Percentiles rank a stretch among this genome's conserved stretches.
Conservation (phyloP, 202 grass and related monocot genomes). For the Carex arenaria region DNA sequence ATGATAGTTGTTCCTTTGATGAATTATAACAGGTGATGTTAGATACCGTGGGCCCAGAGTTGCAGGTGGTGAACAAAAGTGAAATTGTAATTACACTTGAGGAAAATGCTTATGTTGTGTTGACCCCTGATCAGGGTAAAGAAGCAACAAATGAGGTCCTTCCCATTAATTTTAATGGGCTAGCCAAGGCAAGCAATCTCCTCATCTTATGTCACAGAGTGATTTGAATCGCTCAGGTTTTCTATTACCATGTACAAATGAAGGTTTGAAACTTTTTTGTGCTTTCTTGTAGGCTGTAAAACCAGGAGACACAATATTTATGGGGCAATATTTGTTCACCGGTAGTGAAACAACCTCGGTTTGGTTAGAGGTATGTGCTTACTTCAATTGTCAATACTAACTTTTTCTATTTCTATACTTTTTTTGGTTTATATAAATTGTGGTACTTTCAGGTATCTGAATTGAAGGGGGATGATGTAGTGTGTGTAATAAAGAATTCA, state of each 20-base stretch:
- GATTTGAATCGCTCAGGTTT: neutral
- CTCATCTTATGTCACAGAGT: neutral
- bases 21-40: conserved; percentile 67
- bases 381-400: neutral
- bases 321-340: conserved; percentile 96
- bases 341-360: conserved; percentile 98
- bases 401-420: neutral
- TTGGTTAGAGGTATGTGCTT: conserved; percentile 73
- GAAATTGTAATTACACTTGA: conserved; percentile 75
- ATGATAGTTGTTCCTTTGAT: neutral
- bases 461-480: conserved; percentile 76
- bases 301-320: conserved; percentile 83
- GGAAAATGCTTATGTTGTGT: conserved; percentile 61
- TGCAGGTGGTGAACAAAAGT: conserved; percentile 87
- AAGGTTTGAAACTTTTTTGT: neutral
- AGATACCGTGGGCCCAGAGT: conserved; percentile 85
- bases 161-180: conserved; percentile 85
- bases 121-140: conserved; percentile 68
- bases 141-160: conserved; percentile 62
- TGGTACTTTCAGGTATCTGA: conserved; percentile 69
- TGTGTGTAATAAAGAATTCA: conserved; percentile 92
- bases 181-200: conserved; percentile 52
- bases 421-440: neutral
- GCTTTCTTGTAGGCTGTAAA: conserved; percentile 60
- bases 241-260: neutral